Percentiles rank a stretch among this genome's conserved stretches.
phyloP scores from a whole-genome alignment of 2,329 filamentous ascomycete genomes.

The Teratosphaeria destructans region DNA sequence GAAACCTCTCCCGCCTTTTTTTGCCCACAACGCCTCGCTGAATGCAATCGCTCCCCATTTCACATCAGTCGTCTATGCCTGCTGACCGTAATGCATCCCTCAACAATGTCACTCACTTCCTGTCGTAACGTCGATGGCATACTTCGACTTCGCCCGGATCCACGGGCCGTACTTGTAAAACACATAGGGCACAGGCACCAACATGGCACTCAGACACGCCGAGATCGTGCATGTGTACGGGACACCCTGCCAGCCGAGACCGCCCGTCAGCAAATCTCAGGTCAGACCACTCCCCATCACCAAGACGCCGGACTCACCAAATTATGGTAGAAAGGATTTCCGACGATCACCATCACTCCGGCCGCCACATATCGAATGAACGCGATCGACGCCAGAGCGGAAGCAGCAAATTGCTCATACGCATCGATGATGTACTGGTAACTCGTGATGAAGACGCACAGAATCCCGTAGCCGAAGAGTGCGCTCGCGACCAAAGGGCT shows the following conservation, averaged over 20 bases:
- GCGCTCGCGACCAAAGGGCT: conserved; percentile 41
- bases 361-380: conserved; percentile 32
- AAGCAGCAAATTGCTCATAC: conserved; percentile 44
- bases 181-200: conserved; percentile 33
- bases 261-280: background rate
- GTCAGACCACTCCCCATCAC: too few relatives aligned
- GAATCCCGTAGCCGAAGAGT: conserved; percentile 40
- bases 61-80: background rate
- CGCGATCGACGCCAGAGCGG: conserved; percentile 34
- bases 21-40: background rate
- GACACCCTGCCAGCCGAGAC: conserved; percentile 13
- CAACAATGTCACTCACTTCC: background rate
- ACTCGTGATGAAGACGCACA: conserved; percentile 37
- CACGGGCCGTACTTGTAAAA: conserved; percentile 24
- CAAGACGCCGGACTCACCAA: background rate
- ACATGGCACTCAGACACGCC: conserved; percentile 20
- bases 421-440: conserved; percentile 51
- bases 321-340: conserved; percentile 28
- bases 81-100: background rate
- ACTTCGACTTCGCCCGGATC: conserved; percentile 3
- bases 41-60: background rate
- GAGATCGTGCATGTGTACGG: conserved; percentile 27
- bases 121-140: background rate
- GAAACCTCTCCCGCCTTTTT: background rate
- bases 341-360: conserved; percentile 31